Evolutionary conservation across 2,329 filamentous ascomycete species (phyloP), one percentile per base, ranked within the genome.

Genomic region (Aspergillus jensenii): DNA sequence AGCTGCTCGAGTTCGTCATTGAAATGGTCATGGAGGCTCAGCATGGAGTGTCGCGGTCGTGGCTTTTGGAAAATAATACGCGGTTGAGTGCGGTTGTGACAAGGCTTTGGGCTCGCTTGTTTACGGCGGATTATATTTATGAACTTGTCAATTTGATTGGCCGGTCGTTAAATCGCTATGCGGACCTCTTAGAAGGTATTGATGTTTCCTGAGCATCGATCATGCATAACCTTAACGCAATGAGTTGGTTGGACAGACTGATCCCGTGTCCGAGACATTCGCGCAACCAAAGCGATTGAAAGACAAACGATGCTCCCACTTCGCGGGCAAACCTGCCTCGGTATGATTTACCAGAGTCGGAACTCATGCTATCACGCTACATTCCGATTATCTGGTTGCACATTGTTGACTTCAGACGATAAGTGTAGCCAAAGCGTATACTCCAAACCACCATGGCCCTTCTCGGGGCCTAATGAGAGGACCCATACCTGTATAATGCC

Each of bases 21-120:
- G 70, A 73, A 59, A 73, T 73, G 71, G 71, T 71, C 3, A 70
- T 72, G 67, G 72, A 73, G 57, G 68, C 68, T 6, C 66, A 70
- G 46, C 67, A 73, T 62, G 71, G 66, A 3, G 65, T 66, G 15
- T 67, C 65, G 0, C 62, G 69, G 1, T 65, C 72, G 6, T 72
- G 69, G 71, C 55, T 74, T 14, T 50, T 74, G 12, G 69, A 63
- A 6, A 73, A 67, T 9, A 72, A 72, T 54, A 70, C 69, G 6
- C 60, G 71, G 7, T 61, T 73, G 11, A 71, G 71, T 59, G 70
- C 69, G 1, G 65, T 66, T 8, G 66, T 73, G 19, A 71, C 71
- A 1, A 53, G 71, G 6, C 61, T 74, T 9, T 74, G 72, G 72
- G 71, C 71, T 9, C 59, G 71, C 11, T 59, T 74, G 27, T 74